A percentile compares a stretch with the other conserved stretches of the same genome.
Evolutionary conservation across 2,329 filamentous ascomycete species (phyloP).

Genomic region (Aspergillus intermedius): DNA sequence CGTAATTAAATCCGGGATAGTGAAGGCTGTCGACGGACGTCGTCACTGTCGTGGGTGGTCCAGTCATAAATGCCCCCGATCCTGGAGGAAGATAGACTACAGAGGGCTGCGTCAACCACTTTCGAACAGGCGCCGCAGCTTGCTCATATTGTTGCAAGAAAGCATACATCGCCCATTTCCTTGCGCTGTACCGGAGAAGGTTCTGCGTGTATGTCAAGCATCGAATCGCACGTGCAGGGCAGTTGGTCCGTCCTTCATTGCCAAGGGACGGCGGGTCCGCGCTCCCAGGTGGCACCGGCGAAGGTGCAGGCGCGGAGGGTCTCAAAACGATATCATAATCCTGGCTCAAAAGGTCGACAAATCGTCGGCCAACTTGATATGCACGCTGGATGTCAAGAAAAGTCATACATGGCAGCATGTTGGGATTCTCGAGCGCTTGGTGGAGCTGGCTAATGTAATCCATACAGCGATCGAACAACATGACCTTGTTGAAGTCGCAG

Average conservation of each 20-base stretch:
- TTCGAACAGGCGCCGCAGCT: slow-evolving; percentile 21
- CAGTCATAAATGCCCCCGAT: slow-evolving; percentile 10
- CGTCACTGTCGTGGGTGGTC: slow-evolving; percentile 5
- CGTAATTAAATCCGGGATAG: slow-evolving; percentile 7
- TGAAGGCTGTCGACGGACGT: slow-evolving; percentile 3
- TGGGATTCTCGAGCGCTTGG: slow-evolving; percentile 55
- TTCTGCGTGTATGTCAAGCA: slow-evolving; percentile 26
- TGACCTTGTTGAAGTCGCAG: slow-evolving; percentile 66
- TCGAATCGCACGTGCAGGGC: slow-evolving; percentile 25
- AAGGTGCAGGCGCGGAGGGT: slow-evolving; percentile 21
- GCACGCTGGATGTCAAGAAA: slow-evolving; percentile 83
- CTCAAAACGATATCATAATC: slow-evolving; percentile 43
- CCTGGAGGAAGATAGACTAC: slow-evolving; percentile 13
- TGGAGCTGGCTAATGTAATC: slow-evolving; percentile 73
- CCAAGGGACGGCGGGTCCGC: slow-evolving; percentile 26
- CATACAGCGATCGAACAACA: slow-evolving; percentile 81
- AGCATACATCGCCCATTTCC: slow-evolving; percentile 28
- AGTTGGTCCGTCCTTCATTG: slow-evolving; percentile 28
- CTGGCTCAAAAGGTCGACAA: slow-evolving; percentile 51
- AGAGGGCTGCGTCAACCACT: slow-evolving; percentile 19
- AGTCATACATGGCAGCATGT: slow-evolving; percentile 64
- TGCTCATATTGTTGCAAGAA: slow-evolving; percentile 28
- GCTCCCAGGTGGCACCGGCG: slow-evolving; percentile 24
- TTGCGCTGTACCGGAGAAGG: slow-evolving; percentile 26
- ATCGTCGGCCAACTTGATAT: slow-evolving; percentile 60